These are phyloP conservation scores for Tausonia pullulans DNA, from an alignment of 1,284 basidiomycete species.

Conservation along the genomic window DNA sequence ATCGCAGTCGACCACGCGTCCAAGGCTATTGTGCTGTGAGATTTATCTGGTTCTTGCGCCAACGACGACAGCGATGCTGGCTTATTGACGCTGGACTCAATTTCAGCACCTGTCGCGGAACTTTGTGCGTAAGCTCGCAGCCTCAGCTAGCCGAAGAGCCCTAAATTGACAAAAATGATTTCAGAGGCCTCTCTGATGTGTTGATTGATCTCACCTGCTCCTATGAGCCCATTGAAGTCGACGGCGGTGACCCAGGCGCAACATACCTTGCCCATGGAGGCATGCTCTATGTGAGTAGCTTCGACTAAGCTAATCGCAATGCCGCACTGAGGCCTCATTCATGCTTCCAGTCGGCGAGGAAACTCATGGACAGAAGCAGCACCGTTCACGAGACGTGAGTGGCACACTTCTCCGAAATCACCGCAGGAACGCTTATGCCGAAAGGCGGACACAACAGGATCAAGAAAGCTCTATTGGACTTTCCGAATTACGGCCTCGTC, in stretches of 20 bases:
- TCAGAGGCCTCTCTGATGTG: conserved; percentile 37
- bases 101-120: conserved; percentile 38
- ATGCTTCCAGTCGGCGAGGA: conserved; percentile 30
- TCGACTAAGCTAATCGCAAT: background rate
- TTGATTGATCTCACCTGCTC: conserved; percentile 43
- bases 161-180: background rate
- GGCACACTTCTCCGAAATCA: background rate
- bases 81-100: too few relatives aligned
- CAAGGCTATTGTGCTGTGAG: conserved; percentile 35
- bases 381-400: conserved; percentile 36
- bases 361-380: conserved; percentile 32
- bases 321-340: background rate
- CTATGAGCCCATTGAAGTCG: conserved; percentile 36
- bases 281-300: conserved; percentile 30
- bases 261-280: conserved; percentile 41
- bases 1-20: conserved; percentile 39
- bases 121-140: conserved; percentile 25
- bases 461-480: conserved; percentile 31
- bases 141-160: background rate
- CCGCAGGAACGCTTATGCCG: too few relatives aligned
- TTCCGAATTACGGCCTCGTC: conserved; percentile 40
- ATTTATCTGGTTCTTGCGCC: too few relatives aligned
- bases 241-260: conserved; percentile 31
- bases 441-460: conserved; percentile 19
- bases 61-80: too few relatives aligned